Evolutionary conservation across 208 protist genomes (phyloP).

Genomic region (Acanthamoeba healyi): DNA sequence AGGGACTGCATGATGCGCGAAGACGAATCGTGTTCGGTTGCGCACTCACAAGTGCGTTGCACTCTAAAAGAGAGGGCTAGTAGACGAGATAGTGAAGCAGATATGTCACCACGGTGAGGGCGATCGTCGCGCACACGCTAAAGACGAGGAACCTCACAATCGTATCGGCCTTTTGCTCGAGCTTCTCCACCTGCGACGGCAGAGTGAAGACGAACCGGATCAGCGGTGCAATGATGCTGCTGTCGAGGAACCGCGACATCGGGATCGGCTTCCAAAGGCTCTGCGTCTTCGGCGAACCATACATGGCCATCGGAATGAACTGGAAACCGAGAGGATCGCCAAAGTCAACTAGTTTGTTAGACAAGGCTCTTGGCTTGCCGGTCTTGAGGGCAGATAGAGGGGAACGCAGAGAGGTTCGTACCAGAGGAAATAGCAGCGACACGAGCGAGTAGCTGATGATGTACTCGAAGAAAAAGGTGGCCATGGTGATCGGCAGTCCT

Average conservation of each 20-base stretch:
- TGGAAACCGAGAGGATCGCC: background rate
- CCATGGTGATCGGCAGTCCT: constrained; percentile 53
- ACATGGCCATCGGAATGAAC: constrained; percentile 75
- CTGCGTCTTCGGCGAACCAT: constrained; percentile 49
- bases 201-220: constrained; percentile 26
- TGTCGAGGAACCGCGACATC: constrained; percentile 68
- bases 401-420: background rate
- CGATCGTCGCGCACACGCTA: background rate
- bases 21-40: no score
- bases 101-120: background rate
- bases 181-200: background rate
- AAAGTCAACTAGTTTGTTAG: background rate
- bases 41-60: no score
- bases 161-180: constrained; percentile 17
- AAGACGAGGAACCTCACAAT: background rate
- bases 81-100: background rate
- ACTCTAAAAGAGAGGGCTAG: no score
- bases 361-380: background rate
- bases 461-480: constrained; percentile 73
- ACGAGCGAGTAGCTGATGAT: constrained; percentile 64
- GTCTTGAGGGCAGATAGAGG: background rate
- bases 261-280: constrained; percentile 53
- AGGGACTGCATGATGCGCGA: no score
- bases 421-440: constrained; percentile 67
- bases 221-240: constrained; percentile 63